Evolutionary conservation across 1,284 basidiomycete genomes (phyloP).

Genomic region (Sanghuangporus weigelae): DNA sequence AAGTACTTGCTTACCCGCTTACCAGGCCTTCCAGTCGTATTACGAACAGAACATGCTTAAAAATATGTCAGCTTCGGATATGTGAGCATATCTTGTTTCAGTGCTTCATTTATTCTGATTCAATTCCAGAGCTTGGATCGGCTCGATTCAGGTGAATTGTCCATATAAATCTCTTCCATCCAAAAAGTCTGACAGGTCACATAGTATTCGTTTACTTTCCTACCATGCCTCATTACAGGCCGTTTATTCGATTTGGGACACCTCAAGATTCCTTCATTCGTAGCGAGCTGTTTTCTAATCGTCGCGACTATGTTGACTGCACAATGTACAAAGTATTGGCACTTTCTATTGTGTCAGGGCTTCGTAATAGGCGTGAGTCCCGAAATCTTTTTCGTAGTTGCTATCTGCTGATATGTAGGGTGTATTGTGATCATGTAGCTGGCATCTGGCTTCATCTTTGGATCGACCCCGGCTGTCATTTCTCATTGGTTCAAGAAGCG

Average conservation of each 20-base stretch:
- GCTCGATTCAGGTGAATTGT: constrained; percentile 30
- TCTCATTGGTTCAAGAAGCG: constrained; percentile 47
- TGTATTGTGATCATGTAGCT: constrained; percentile 24
- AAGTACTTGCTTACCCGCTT: constrained; percentile 17
- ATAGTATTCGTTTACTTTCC: constrained; percentile 40
- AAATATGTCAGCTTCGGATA: constrained; percentile 30
- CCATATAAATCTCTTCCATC: constrained; percentile 20
- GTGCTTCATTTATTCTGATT: constrained; percentile 15
- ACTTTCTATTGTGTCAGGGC: constrained; percentile 54
- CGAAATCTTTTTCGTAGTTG: not conserved
- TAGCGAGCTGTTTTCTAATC: constrained; percentile 41
- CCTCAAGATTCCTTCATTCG: constrained; percentile 39
- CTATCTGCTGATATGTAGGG: not conserved
- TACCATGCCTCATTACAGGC: constrained; percentile 37
- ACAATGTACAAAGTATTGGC: constrained; percentile 53
- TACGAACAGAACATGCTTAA: constrained; percentile 40
- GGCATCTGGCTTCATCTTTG: constrained; percentile 43
- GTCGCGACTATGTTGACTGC: constrained; percentile 50
- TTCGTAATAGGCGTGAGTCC: constrained; percentile 40
- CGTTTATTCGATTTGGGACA: constrained; percentile 58
- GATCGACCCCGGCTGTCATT: constrained; percentile 40
- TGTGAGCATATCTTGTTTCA: constrained; percentile 26
- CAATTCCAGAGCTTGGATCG: constrained; percentile 33
- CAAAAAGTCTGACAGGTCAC: constrained; percentile 20
- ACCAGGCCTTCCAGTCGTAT: constrained; percentile 49